These are phyloP conservation scores for Exidia glandulosa DNA, from an alignment of 768 basidiomycete species.

Conservation along the genomic window DNA sequence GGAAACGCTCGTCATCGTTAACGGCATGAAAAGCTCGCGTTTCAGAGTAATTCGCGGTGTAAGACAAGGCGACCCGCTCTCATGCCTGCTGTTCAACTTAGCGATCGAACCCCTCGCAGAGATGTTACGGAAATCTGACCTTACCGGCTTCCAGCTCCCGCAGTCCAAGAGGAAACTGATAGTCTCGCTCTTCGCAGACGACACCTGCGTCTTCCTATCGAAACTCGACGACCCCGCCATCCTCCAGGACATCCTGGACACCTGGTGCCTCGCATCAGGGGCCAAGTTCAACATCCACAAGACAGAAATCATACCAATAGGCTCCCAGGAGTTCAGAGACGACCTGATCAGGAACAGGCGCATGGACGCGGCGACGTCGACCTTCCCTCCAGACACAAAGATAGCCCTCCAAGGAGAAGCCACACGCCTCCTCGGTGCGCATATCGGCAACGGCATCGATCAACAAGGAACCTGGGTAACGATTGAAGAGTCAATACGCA, in stretches of 20 bases:
- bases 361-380: neutral
- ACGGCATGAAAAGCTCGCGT: neutral
- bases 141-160: neutral
- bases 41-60: neutral
- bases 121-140: neutral
- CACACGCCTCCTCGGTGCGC: slow-evolving; percentile 3
- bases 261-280: neutral
- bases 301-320: neutral
- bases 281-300: neutral
- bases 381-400: neutral
- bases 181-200: neutral
- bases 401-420: slow-evolving; percentile 6
- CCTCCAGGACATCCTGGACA: neutral
- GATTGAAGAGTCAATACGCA: slow-evolving; percentile 1
- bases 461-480: neutral
- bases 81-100: slow-evolving; percentile 9
- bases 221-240: neutral
- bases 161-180: neutral
- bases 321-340: neutral
- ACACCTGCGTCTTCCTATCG: neutral
- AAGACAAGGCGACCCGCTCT: slow-evolving; percentile 6
- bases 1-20: neutral
- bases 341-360: neutral
- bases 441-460: slow-evolving; percentile 5
- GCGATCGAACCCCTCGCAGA: slow-evolving; percentile 9